Evolutionary conservation across 306 rosid species (phyloP), one percentile per base, ranked within the genome.

Genomic region (Sicyos edulis): DNA sequence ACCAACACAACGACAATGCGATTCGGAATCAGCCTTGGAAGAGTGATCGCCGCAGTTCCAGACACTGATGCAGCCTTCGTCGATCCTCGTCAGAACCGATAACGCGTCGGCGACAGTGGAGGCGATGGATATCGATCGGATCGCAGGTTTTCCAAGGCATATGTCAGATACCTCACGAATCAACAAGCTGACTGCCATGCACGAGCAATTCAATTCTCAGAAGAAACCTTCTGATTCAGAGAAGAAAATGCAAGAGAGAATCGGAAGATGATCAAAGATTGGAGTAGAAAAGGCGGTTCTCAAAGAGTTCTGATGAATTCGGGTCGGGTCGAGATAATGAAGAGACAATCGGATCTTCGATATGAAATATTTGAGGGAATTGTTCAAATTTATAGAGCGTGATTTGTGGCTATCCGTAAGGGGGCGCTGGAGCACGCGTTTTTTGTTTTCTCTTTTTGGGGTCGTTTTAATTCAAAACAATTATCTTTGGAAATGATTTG

Each of bases 141-240:
- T 86, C 49, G 95, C 79, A 0, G 97, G 99, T 80, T 93, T 93
- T 26, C 96, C 97, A 20, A 93, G 88, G 76, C 96, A 93, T 15
- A 93, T 82, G 57, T 93, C 99, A 5, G 90, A 85, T 34, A 88
- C 79, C 55, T 86, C 90, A 71, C 76, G 85, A 24, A 77, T 32
- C n/a, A 80, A 78, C 52, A 91, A 73, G 67, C 79, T 85, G 53
- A 61, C 87, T 77, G 96, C 97, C 99, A 93, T 93, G 68, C 96
- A 90, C 87, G 21, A 57, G 37, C 53, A 67, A 49, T 67, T 13
- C 42, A 49, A 64, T 37, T 7, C 6, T 26, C 67, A 61, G 67
- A 61, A 61, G 3, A 44, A 44, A 44, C 10, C 6, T 3, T 32
- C 37, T 32, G 37, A 32, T 32, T 3, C 37, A 32, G 37, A 32